Conservation (phyloP, 2,329 filamentous ascomycete genomes). For the Fusarium devonianum region DNA sequence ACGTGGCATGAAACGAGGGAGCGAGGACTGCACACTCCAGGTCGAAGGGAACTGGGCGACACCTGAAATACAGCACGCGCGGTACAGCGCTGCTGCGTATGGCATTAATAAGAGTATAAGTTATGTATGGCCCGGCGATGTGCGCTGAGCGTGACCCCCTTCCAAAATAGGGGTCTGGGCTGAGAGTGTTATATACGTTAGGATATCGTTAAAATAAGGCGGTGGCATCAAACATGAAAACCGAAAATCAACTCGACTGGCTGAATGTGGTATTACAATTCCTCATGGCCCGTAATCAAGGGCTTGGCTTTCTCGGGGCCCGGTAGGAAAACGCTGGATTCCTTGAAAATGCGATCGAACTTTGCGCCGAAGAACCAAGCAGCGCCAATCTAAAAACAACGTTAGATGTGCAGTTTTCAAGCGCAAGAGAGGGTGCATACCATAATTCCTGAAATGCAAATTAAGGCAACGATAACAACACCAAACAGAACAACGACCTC, state of each 20-base stretch:
- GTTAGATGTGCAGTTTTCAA: no score
- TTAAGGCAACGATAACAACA: slow-evolving; percentile 72
- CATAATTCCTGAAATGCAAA: slow-evolving; percentile 78
- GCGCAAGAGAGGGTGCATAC: slow-evolving; percentile 61
- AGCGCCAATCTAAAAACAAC: slow-evolving; percentile 77
- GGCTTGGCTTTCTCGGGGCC: slow-evolving; percentile 35
- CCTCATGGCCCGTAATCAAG: slow-evolving; percentile 44
- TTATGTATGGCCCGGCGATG: slow-evolving; percentile 32
- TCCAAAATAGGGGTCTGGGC: slow-evolving; percentile 17
- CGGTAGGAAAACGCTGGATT: slow-evolving; percentile 38
- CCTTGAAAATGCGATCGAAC: slow-evolving; percentile 65
- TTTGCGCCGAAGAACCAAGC: slow-evolving; percentile 84
- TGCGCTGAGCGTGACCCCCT: slow-evolving; percentile 17
- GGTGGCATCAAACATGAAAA: slow-evolving; percentile 27
- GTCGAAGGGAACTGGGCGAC: slow-evolving; percentile 18
- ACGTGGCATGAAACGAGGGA: not conserved
- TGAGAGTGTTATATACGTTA: slow-evolving; percentile 40
- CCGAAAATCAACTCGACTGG: slow-evolving; percentile 24
- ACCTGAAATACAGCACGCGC: slow-evolving; percentile 28
- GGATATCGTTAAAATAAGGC: slow-evolving; percentile 41
- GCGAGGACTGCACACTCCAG: not conserved
- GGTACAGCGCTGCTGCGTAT: slow-evolving; percentile 28
- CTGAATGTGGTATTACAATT: slow-evolving; percentile 43
- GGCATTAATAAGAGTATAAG: slow-evolving; percentile 42
- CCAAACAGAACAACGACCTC: slow-evolving; percentile 71